phyloP scores from a whole-genome alignment of 495 filamentous ascomycete species.

The Ramalina intermedia region DNA sequence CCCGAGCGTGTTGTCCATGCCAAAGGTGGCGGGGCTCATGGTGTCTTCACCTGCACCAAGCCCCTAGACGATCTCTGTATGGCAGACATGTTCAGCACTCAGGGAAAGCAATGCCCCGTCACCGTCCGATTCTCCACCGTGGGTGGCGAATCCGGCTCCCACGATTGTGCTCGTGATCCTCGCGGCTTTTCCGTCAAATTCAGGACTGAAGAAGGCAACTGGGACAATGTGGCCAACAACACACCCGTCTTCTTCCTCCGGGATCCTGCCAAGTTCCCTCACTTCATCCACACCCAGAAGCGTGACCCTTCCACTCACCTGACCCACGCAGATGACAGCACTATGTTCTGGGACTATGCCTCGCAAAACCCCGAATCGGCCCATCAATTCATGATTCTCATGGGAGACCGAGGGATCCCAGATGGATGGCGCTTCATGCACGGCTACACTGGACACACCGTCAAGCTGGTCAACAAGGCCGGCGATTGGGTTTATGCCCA shows the following conservation, averaged over 20 bases:
- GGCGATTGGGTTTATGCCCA: slow-evolving; percentile 43
- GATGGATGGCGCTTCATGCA: slow-evolving; percentile 42
- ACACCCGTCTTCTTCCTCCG: slow-evolving; percentile 69
- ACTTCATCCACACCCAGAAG: slow-evolving; percentile 70
- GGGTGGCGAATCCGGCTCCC: slow-evolving; percentile 51
- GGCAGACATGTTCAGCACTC: slow-evolving; percentile 43
- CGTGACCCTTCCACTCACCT: slow-evolving; percentile 55
- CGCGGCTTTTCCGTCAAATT: slow-evolving; percentile 64
- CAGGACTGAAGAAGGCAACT: slow-evolving; percentile 71
- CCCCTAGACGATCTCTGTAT: slow-evolving; percentile 43
- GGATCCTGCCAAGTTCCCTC: slow-evolving; percentile 65
- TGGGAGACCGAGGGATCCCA: slow-evolving; percentile 46
- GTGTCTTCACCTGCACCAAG: slow-evolving; percentile 57
- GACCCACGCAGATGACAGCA: slow-evolving; percentile 24
- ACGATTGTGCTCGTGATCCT: slow-evolving; percentile 56
- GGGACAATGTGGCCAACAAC: slow-evolving; percentile 61
- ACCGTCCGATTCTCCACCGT: slow-evolving; percentile 60
- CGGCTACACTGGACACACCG: slow-evolving; percentile 44
- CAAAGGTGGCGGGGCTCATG: slow-evolving; percentile 67
- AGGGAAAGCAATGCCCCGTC: slow-evolving; percentile 53
- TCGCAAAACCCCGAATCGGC: slow-evolving; percentile 42
- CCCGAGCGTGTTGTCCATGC: slow-evolving; percentile 68
- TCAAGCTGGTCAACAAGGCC: slow-evolving; percentile 39
- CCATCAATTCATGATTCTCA: slow-evolving; percentile 46
- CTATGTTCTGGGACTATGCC: slow-evolving; percentile 33